Percentiles rank a stretch among this genome's conserved stretches.
Evolutionary conservation across 768 basidiomycete genomes (phyloP).

Genomic region (Lentinula sp.): DNA sequence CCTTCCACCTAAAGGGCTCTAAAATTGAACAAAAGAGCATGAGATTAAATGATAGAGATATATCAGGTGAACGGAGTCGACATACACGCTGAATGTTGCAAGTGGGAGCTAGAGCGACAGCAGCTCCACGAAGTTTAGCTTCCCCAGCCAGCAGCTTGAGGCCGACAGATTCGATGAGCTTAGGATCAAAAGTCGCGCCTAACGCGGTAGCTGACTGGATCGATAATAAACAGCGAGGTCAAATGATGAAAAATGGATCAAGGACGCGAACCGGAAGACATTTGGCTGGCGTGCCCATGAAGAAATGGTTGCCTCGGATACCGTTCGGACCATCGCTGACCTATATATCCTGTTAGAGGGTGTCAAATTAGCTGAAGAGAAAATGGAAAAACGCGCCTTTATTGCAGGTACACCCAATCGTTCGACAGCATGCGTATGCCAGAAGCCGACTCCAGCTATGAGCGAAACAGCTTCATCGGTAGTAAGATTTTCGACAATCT

Average conservation of each 20-base stretch:
- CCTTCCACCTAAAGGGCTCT: constrained; percentile 70
- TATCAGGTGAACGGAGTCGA: constrained; percentile 3
- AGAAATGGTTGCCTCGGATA: constrained; percentile 67
- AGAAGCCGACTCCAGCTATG: constrained; percentile 70
- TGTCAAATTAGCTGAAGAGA: not conserved
- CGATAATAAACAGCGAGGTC: not conserved
- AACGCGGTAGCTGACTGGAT: constrained; percentile 60
- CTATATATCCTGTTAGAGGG: constrained; percentile 19
- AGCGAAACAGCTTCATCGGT: constrained; percentile 71
- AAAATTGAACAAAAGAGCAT: not conserved
- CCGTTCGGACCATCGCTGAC: constrained; percentile 82
- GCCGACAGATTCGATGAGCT: constrained; percentile 58
- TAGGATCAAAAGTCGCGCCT: constrained; percentile 67
- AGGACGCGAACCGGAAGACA: constrained; percentile 55
- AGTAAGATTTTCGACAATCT: constrained; percentile 59
- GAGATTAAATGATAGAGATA: not conserved
- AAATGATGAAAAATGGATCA: not conserved
- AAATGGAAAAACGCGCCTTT: constrained; percentile 35
- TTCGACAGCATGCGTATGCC: constrained; percentile 65
- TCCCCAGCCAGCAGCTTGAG: constrained; percentile 62
- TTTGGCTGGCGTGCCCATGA: constrained; percentile 78
- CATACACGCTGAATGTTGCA: constrained; percentile 77
- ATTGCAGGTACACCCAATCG: constrained; percentile 66
- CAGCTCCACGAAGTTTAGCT: constrained; percentile 64
- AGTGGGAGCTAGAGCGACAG: constrained; percentile 71